Evolutionary conservation across 2,329 filamentous ascomycete species (phyloP).

Genomic region (Oidium heveae): DNA sequence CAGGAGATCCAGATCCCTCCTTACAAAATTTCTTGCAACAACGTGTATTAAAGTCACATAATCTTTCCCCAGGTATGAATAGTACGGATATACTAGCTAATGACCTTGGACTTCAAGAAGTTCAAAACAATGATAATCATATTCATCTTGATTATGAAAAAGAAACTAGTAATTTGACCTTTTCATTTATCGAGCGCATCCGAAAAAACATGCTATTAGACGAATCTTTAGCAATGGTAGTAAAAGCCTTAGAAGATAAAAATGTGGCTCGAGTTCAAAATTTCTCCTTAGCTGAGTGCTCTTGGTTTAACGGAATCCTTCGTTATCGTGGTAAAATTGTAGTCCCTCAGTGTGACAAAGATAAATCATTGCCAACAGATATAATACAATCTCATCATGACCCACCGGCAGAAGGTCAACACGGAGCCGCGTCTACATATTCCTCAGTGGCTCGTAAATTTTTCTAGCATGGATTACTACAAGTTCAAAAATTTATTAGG

Average conservation of each 20-base stretch:
- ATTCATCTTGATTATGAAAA: too few species aligned
- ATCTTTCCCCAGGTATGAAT: neutral
- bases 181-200: neutral
- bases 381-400: too few species aligned
- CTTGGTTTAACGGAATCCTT: neutral
- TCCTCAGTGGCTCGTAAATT: too few species aligned
- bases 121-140: too few species aligned
- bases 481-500: too few species aligned
- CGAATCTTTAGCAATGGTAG: neutral
- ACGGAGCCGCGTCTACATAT: too few species aligned
- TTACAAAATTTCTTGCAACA: neutral
- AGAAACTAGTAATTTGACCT: too few species aligned
- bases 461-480: too few species aligned
- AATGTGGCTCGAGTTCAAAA: neutral
- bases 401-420: too few species aligned
- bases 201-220: neutral
- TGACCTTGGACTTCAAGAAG: too few species aligned
- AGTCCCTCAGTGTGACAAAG: neutral
- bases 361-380: neutral
- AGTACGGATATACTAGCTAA: neutral
- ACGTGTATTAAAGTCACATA: neutral
- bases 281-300: neutral
- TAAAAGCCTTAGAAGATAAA: neutral
- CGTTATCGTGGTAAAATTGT: neutral
- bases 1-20: neutral